Base-by-base conservation (phyloP, 129 eudicot species). In the Artemisia argyi region DNA sequence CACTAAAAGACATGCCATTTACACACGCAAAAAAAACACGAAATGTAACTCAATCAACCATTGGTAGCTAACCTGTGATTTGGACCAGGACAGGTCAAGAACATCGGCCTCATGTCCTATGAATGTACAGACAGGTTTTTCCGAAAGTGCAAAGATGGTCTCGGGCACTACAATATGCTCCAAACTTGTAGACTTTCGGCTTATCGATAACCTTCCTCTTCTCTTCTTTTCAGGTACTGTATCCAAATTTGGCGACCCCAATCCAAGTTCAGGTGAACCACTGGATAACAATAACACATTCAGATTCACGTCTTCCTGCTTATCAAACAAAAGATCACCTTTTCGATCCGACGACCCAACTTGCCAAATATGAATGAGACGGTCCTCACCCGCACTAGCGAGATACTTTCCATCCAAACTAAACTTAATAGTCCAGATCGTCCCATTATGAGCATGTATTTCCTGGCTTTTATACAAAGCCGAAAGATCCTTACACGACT, bases 371-470 rank as follows among this genome's bases (percentile, higher is more conserved):
- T 90, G 97, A 69, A 94, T 94, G 32, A 88, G 77, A 75, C 89
- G 81, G 72, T 94, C 99, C 84, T 94, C 96, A 28, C 99, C 99
- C 20, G 99, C 99, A 85, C 89, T 90, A 3, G 99, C 99, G 49
- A 94, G 91, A 83, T 80, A 94, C 63, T 87, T 94, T 30, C 99
- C 99, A 77, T 94, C 96, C 68, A 90, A 81, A 52, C 94, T 94
- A 60, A 94, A 94, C 81, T 94, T 86, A 30, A 88, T 88, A 14
- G 87, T 80, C 99, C 99, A 90, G 74, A 94, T 94, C 22, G 89
- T 84, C 12, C 99, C 99, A 44, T 66, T 88, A 63, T 94, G 99
- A 54, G 99, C 99, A 72, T 79, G 85, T 65, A 90, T 86, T 78
- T 94, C 99, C 78, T 90, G 99, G 72, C 84, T 90, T 84, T 84